Conservation (phyloP, 805 yeast species). For the Candida saitoana region DNA sequence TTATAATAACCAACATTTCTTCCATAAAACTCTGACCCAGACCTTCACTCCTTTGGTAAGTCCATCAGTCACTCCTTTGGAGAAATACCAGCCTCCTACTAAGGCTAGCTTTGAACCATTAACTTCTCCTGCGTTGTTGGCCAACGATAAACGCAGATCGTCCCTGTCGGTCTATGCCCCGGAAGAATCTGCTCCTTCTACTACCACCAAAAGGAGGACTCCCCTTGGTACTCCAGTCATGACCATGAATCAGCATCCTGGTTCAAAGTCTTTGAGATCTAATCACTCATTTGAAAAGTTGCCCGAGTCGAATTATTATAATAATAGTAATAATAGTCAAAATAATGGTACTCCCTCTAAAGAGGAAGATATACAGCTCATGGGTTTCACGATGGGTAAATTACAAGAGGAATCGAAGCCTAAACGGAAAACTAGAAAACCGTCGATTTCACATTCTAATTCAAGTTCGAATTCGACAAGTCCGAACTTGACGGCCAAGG, state of each 20-base stretch:
- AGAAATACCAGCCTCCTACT: slow-evolving; percentile 26
- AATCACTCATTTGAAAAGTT: slow-evolving; percentile 21
- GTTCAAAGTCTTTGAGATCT: neutral
- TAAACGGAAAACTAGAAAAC: slow-evolving; percentile 8
- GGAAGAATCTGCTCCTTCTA: slow-evolving; percentile 21
- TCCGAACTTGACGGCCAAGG: slow-evolving; percentile 13
- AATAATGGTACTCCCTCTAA: slow-evolving; percentile 33
- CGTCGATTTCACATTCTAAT: slow-evolving; percentile 6
- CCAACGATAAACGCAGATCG: slow-evolving; percentile 30
- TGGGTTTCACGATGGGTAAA: slow-evolving; percentile 46
- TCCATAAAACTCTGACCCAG: slow-evolving; percentile 23
- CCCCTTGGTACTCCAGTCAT: slow-evolving; percentile 43
- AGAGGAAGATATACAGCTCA: slow-evolving; percentile 30
- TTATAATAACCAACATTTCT: slow-evolving; percentile 39
- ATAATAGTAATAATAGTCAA: slow-evolving; percentile 1
- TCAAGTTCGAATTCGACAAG: slow-evolving; percentile 18
- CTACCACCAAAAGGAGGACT: slow-evolving; percentile 32
- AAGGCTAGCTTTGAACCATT: slow-evolving; percentile 45
- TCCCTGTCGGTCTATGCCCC: slow-evolving; percentile 31
- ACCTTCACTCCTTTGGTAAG: slow-evolving; percentile 74
- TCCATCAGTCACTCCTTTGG: slow-evolving; percentile 70
- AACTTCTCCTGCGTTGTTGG: slow-evolving; percentile 67
- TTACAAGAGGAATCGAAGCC: slow-evolving; percentile 32
- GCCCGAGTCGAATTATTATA: slow-evolving; percentile 24
- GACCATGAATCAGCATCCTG: slow-evolving; percentile 17